These are phyloP conservation scores for Metschnikowia dekortorum DNA, from an alignment of 805 yeast species.

Conservation along the genomic window DNA sequence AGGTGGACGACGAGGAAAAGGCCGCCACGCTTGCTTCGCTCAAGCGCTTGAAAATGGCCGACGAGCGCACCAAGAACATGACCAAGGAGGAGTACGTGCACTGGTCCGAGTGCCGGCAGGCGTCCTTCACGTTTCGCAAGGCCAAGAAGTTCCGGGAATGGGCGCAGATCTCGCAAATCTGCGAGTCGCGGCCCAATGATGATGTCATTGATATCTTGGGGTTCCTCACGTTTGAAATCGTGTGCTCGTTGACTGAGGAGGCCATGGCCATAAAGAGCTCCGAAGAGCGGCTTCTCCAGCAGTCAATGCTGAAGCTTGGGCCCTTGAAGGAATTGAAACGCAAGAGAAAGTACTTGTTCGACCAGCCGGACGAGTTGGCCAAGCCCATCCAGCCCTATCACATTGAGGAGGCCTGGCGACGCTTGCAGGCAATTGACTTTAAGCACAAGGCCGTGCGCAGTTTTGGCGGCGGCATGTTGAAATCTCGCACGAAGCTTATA, in stretches of 20 bases:
- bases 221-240: slow-evolving; percentile 92
- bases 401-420: slow-evolving; percentile 85
- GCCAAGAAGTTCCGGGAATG: slow-evolving; percentile 94
- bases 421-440: slow-evolving; percentile 56
- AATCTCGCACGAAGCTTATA: slow-evolving; percentile 49
- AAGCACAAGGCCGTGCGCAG: slow-evolving; percentile 62
- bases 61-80: slow-evolving; percentile 89
- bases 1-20: slow-evolving; percentile 80
- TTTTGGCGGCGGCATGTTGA: slow-evolving; percentile 65
- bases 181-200: slow-evolving; percentile 90
- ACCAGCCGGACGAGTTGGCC: slow-evolving; percentile 81
- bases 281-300: slow-evolving; percentile 46
- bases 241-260: slow-evolving; percentile 88
- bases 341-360: slow-evolving; percentile 60
- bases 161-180: slow-evolving; percentile 81
- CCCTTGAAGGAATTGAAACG: slow-evolving; percentile 25
- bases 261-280: slow-evolving; percentile 76
- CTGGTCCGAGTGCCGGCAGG: slow-evolving; percentile 98
- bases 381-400: slow-evolving; percentile 76
- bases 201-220: slow-evolving; percentile 96
- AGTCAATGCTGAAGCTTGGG: slow-evolving; percentile 21
- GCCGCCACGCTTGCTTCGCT: slow-evolving; percentile 87
- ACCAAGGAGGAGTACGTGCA: slow-evolving; percentile 97
- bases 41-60: slow-evolving; percentile 85
- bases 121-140: slow-evolving; percentile 91